Conservation (phyloP, 495 filamentous ascomycete genomes). For the Elasticomyces elasticus region DNA sequence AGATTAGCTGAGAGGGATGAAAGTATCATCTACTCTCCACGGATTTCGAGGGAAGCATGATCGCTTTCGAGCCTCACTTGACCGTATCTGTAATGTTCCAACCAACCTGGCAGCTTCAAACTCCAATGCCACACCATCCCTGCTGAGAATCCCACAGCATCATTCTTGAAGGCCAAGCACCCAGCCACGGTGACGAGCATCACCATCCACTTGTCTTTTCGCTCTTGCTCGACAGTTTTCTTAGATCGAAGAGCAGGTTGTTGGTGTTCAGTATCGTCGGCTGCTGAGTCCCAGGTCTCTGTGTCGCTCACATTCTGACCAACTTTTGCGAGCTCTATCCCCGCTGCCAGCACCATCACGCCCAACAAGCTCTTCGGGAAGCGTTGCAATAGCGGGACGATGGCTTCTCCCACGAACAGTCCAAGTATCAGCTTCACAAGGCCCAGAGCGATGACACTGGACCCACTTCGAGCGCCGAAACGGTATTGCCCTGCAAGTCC, state of each 20-base stretch:
- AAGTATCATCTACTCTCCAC: no score
- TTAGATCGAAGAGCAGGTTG: conserved; percentile 12
- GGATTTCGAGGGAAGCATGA: no score
- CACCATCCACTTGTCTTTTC: conserved; percentile 63
- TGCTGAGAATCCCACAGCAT: conserved; percentile 73
- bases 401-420: conserved; percentile 55
- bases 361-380: conserved; percentile 71
- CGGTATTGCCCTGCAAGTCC: conserved; percentile 78
- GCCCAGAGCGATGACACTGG: conserved; percentile 71
- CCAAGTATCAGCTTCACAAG: conserved; percentile 66
- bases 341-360: conserved; percentile 80
- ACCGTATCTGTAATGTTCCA: not conserved
- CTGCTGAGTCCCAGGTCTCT: conserved; percentile 44
- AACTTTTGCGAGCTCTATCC: conserved; percentile 72
- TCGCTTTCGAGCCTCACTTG: not conserved
- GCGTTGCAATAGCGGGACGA: conserved; percentile 53
- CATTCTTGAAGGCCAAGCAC: conserved; percentile 78
- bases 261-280: conserved; percentile 25
- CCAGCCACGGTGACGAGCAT: conserved; percentile 80
- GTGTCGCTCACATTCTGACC: conserved; percentile 71
- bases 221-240: conserved; percentile 48
- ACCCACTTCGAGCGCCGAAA: conserved; percentile 81
- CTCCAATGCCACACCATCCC: conserved; percentile 63
- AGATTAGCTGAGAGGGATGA: no score
- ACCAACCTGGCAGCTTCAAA: conserved; percentile 18